Percentiles rank a stretch among this genome's conserved stretches.
These are phyloP conservation scores for Hemileccinum rubropunctum DNA, from an alignment of 768 basidiomycete species.

Conservation along the genomic window DNA sequence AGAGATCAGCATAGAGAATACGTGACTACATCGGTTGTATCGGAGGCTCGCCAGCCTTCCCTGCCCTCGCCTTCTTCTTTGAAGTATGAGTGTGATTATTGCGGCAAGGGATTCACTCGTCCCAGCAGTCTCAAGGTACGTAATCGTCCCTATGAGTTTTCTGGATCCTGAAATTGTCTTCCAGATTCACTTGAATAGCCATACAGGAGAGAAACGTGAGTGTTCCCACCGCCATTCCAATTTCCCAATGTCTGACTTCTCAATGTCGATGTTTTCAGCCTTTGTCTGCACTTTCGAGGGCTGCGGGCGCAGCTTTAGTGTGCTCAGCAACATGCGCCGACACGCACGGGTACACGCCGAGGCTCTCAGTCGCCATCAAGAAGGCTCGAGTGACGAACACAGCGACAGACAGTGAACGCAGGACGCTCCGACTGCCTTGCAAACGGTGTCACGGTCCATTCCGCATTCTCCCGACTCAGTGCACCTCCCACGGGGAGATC, in stretches of 20 bases:
- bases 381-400: slow-evolving; percentile 45
- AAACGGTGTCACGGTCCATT: slow-evolving; percentile 9
- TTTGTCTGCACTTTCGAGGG: slow-evolving; percentile 71
- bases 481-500: slow-evolving; percentile 7
- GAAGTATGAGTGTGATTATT: slow-evolving; percentile 77
- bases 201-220: slow-evolving; percentile 84
- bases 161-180: slow-evolving; percentile 7
- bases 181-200: slow-evolving; percentile 82
- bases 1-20: slow-evolving; percentile 21
- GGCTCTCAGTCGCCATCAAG: slow-evolving; percentile 31
- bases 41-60: slow-evolving; percentile 20
- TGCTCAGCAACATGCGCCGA: slow-evolving; percentile 86
- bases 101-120: slow-evolving; percentile 78
- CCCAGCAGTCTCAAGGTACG: slow-evolving; percentile 79
- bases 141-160: background rate
- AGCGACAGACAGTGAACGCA: slow-evolving; percentile 35
- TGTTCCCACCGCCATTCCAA: slow-evolving; percentile 6
- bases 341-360: slow-evolving; percentile 72
- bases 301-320: slow-evolving; percentile 81
- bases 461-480: slow-evolving; percentile 1
- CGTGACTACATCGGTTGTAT: slow-evolving; percentile 1
- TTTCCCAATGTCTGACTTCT: slow-evolving; percentile 14
- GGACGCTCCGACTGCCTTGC: slow-evolving; percentile 7
- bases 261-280: slow-evolving; percentile 40
- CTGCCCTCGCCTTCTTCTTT: slow-evolving; percentile 32